These are phyloP conservation scores for Friedmanniomyces endolithicus DNA, from an alignment of 495 filamentous ascomycete species.

Conservation along the genomic window DNA sequence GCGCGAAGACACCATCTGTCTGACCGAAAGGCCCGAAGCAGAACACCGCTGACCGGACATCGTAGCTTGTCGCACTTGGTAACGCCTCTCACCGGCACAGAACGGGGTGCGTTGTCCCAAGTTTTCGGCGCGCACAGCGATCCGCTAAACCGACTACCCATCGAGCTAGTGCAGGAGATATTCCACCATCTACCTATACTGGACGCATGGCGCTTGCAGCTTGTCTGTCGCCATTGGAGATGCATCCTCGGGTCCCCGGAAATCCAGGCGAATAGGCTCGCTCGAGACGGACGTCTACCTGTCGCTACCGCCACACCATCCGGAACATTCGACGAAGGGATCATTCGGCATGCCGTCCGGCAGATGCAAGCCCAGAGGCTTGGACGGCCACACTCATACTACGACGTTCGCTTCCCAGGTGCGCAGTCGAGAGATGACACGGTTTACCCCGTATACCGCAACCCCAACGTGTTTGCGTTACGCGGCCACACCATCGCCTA, in stretches of 20 bases:
- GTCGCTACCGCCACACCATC: neutral
- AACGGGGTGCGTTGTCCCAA: neutral
- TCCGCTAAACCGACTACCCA: neutral
- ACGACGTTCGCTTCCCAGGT: neutral
- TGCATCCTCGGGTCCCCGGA: neutral
- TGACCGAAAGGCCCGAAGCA: too few relatives aligned
- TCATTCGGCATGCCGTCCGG: neutral
- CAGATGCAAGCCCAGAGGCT: neutral
- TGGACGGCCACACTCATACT: neutral
- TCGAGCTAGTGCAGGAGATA: neutral
- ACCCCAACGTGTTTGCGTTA: neutral
- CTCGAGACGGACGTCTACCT: neutral
- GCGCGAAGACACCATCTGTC: too few relatives aligned
- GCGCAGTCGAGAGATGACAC: neutral
- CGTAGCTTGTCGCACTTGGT: neutral
- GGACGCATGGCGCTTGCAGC: neutral
- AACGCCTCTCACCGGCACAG: neutral
- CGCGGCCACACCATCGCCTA: neutral
- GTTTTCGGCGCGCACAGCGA: neutral
- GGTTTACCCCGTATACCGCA: neutral
- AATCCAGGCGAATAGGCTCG: neutral
- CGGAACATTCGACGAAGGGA: neutral
- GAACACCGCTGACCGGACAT: neutral
- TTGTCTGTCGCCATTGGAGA: neutral
- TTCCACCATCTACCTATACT: constrained; percentile 2